Evolutionary conservation across 208 protist species (phyloP).

Genomic region (Leishmania arabica): DNA sequence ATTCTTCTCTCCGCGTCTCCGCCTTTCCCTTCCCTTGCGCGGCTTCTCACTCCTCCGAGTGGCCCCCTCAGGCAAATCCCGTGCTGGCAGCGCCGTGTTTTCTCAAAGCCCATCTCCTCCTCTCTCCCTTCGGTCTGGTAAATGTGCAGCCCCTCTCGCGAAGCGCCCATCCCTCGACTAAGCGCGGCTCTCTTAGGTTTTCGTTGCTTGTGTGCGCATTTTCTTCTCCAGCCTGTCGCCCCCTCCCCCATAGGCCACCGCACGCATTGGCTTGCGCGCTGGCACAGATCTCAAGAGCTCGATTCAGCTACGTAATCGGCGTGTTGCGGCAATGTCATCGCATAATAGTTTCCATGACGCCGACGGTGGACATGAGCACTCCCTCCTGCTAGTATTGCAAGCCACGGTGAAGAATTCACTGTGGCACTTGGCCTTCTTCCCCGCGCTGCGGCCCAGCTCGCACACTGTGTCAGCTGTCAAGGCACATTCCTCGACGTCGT

Average conservation of each 20-base stretch:
- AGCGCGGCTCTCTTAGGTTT: background rate
- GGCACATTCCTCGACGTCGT: background rate
- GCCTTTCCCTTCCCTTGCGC: background rate
- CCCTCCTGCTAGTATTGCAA: background rate
- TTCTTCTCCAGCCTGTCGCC: background rate
- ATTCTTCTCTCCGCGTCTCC: background rate
- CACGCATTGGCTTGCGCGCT: background rate
- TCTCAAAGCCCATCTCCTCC: background rate
- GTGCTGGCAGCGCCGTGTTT: background rate
- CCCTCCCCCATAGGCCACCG: background rate
- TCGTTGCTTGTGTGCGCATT: background rate
- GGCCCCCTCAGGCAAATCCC: background rate
- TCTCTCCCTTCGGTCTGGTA: background rate
- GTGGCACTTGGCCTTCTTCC: constrained; percentile 30
- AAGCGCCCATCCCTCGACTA: background rate
- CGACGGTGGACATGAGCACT: background rate
- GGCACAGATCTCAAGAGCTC: background rate
- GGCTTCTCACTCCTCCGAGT: background rate
- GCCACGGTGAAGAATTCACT: background rate
- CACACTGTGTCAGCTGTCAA: background rate
- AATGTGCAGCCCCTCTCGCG: background rate
- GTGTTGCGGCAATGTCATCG: background rate
- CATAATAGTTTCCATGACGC: background rate
- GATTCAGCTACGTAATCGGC: background rate
- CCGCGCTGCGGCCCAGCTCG: background rate